Evolutionary conservation across 495 filamentous ascomycete species (phyloP).

Genomic region (Parathielavia hyrcaniae): DNA sequence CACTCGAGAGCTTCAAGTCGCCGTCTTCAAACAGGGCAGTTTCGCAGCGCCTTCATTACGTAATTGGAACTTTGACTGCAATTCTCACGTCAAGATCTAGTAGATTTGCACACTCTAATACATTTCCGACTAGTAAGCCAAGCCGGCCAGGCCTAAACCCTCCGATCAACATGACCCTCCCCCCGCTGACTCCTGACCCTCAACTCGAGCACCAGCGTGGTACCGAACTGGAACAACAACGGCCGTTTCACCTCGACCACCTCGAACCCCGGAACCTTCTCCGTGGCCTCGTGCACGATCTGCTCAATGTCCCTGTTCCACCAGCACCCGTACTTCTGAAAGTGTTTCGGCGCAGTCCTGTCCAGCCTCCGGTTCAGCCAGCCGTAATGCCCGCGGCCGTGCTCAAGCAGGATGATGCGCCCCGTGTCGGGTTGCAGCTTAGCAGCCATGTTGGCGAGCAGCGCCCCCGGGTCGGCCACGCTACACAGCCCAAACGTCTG

Average conservation of each 20-base stretch:
- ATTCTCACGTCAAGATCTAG: too few species aligned
- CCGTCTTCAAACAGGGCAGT: too few species aligned
- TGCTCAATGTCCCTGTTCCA: conserved; percentile 87
- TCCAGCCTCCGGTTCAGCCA: conserved; percentile 79
- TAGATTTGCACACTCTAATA: too few species aligned
- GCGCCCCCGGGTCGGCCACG: conserved; percentile 62
- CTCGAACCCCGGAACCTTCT: conserved; percentile 69
- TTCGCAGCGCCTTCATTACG: too few species aligned
- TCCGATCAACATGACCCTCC: background rate
- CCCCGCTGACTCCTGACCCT: conserved; percentile 27
- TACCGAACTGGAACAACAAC: conserved; percentile 64
- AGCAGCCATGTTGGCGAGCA: conserved; percentile 56
- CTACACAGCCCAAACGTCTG: conserved; percentile 94
- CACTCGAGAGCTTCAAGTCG: too few species aligned
- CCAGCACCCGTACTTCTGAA: conserved; percentile 86
- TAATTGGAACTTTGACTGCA: too few species aligned
- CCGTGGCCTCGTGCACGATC: conserved; percentile 52
- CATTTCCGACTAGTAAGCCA: too few species aligned
- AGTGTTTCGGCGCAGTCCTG: conserved; percentile 68
- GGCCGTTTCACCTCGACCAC: conserved; percentile 61
- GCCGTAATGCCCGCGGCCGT: conserved; percentile 70
- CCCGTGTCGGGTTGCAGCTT: conserved; percentile 52
- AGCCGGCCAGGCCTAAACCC: too few species aligned
- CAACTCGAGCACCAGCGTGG: conserved; percentile 44
- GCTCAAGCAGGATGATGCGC: conserved; percentile 80